A percentile compares a stretch with the other conserved stretches of the same genome.
These are phyloP conservation scores for Solanum ossicruentum DNA, from an alignment of 257 asterid genomes.

Conservation along the genomic window DNA sequence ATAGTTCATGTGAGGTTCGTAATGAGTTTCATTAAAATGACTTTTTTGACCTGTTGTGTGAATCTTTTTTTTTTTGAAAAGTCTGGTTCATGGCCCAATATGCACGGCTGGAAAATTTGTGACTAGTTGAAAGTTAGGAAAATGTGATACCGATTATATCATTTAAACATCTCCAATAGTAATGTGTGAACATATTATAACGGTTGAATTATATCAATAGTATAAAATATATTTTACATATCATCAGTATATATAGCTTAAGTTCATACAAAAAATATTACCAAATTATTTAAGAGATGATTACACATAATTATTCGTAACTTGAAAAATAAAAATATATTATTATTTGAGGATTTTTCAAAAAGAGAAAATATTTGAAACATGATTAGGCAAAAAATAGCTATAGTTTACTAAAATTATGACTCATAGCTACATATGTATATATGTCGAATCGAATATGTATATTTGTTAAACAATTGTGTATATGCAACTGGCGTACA, in stretches of 20 bases:
- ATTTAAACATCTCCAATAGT: too few species aligned
- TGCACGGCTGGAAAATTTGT: slow-evolving; percentile 17
- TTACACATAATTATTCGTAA: background rate
- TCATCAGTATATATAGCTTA: background rate
- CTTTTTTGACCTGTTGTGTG: slow-evolving; percentile 26
- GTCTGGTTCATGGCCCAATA: slow-evolving; percentile 17
- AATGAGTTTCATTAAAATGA: slow-evolving; percentile 17
- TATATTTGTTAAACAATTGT: too few species aligned
- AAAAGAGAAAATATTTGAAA: too few species aligned
- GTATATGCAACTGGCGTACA: too few species aligned
- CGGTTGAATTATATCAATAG: background rate
- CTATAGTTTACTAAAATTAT: too few species aligned
- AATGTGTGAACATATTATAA: background rate
- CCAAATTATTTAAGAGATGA: background rate
- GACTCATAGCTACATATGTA: too few species aligned
- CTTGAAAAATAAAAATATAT: background rate
- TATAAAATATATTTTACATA: background rate
- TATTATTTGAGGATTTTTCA: too few species aligned
- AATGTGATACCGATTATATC: background rate
- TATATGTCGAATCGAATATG: too few species aligned
- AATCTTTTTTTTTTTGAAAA: slow-evolving; percentile 15
- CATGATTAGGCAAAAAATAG: too few species aligned
- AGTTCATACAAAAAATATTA: background rate
- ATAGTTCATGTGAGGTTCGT: slow-evolving; percentile 44
- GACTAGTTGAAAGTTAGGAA: background rate